Base-by-base conservation (phyloP, 2,329 filamentous ascomycete genomes). In the Fusarium sambucinum region DNA sequence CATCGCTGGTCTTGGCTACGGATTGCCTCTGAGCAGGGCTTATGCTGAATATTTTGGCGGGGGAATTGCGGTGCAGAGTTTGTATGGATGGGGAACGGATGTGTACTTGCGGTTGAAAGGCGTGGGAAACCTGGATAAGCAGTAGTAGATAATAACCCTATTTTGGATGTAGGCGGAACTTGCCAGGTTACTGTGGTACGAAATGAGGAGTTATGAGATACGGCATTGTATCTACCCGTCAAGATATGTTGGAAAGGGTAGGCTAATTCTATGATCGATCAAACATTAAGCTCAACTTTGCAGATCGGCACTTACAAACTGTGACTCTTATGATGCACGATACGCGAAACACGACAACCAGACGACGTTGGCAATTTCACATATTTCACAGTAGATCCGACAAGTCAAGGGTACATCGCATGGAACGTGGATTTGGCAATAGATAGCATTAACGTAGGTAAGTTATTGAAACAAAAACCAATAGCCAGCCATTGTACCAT, bases 41-140 rank as follows among this genome's bases (percentile, higher is more conserved):
- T 99, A 99, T 76, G 96, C 96, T 1, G 95, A 99, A 82, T 99
- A 98, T 75, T 99, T 99, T 83, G 96, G 96, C 3, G 96, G 96
- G 1, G 94, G 94, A 4, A 96, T 99, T 60, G 90, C 90, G 6
- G 90, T 99, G n/a, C 95, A 99, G 84, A 97, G 93, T 77, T 80
- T 98, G 46, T 96, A 93, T 83, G 95, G 96, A 6, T 99, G 96
- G 96, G 96, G 88, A 6, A 89, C 87, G 8, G 89, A 92, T 74
- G 89, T 92, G 2, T 92, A 91, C 73, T 76, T 92, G 46, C 80
- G 87, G 48, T 77, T 92, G 41, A 89, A 89, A 76, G 88, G 88
- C 4, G 86, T 90, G 10, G 87, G 86, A 12, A 86, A 83, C 68
- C 84, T 88, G 56, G 77, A 81, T 60, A 73, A 71, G 44, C 69